Conservation (phyloP, 2,329 filamentous ascomycete species). For the Aphanocladium album region DNA sequence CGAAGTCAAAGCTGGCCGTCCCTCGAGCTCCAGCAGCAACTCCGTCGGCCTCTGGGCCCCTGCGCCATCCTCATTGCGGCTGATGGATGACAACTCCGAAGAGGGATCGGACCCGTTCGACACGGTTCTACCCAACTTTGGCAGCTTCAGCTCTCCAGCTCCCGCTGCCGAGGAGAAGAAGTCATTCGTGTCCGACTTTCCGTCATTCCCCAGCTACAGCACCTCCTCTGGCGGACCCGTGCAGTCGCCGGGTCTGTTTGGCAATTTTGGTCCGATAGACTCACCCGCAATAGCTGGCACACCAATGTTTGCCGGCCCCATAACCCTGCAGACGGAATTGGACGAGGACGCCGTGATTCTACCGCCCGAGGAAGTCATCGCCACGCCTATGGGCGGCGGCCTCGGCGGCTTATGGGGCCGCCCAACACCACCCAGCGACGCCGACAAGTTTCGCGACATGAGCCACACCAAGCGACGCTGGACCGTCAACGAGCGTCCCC, state of each 20-base stretch:
- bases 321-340: slow-evolving; percentile 30
- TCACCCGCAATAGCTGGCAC: neutral
- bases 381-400: slow-evolving; percentile 33
- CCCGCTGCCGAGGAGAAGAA: neutral
- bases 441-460: slow-evolving; percentile 41
- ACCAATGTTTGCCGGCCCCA: slow-evolving; percentile 30
- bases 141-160: neutral
- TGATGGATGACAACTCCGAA: slow-evolving; percentile 10
- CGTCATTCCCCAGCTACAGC: slow-evolving; percentile 3
- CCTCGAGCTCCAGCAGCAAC: slow-evolving; percentile 18
- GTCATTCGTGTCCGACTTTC: neutral
- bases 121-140: slow-evolving; percentile 6
- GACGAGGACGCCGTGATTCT: slow-evolving; percentile 23
- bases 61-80: slow-evolving; percentile 8
- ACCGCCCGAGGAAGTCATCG: slow-evolving; percentile 25
- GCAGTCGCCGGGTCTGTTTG: neutral
- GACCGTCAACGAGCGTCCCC: slow-evolving; percentile 46
- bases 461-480: slow-evolving; percentile 48
- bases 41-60: slow-evolving; percentile 11
- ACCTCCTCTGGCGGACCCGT: slow-evolving; percentile 3
- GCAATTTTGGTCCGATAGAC: neutral
- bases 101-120: slow-evolving; percentile 2
- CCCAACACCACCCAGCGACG: slow-evolving; percentile 39
- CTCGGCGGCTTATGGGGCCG: slow-evolving; percentile 41
- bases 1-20: neutral